Evolutionary conservation across 305 asterid species (phyloP).

Genomic region (Rubia balearica): DNA sequence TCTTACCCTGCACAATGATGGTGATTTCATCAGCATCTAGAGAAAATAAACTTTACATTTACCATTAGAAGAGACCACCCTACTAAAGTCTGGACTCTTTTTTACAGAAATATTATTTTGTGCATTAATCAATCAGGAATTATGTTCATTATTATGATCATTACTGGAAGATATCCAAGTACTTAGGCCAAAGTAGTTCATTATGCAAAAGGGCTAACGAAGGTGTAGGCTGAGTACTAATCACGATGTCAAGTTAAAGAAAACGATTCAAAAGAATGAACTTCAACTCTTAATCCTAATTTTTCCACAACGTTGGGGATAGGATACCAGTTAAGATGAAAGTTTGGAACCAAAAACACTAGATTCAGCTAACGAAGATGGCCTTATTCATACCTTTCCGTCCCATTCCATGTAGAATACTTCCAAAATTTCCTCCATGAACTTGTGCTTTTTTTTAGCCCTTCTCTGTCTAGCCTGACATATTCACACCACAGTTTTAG

Average conservation of each 20-base stretch:
- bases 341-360: not conserved
- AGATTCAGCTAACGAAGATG: conserved; percentile 3
- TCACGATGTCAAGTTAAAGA: not conserved
- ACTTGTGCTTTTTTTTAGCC: conserved; percentile 80
- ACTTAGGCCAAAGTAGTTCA: not conserved
- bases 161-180: not conserved
- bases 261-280: too few relatives aligned
- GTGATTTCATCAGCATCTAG: too few relatives aligned
- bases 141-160: not conserved
- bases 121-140: not conserved
- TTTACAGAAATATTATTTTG: too few relatives aligned
- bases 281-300: not conserved
- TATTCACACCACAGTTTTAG: conserved; percentile 9
- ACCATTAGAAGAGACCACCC: too few relatives aligned
- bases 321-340: not conserved
- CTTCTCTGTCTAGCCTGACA: conserved; percentile 72
- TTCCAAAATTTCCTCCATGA: conserved; percentile 68
- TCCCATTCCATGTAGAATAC: conserved; percentile 90
- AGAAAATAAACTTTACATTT: too few relatives aligned
- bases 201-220: not conserved
- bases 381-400: conserved; percentile 56
- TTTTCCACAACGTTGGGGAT: not conserved
- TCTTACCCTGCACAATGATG: too few relatives aligned
- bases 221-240: not conserved
- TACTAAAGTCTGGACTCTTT: too few relatives aligned